Evolutionary conservation across 1,139 yeast genomes (phyloP), one percentile per base, ranked within the genome.

Genomic region (Protomyces macrosporus): DNA sequence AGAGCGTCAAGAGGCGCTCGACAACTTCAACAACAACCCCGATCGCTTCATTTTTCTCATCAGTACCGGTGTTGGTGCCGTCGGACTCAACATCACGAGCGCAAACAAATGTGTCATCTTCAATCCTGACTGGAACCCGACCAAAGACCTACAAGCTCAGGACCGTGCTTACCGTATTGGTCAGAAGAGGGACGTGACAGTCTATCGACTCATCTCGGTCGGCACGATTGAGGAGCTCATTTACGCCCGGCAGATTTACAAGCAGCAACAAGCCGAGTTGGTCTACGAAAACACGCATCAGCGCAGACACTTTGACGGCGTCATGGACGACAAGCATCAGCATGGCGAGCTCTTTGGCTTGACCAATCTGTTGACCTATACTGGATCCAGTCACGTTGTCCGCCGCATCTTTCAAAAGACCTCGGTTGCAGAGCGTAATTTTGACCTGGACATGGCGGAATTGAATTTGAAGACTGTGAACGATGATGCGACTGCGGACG

Each of bases 41-140:
- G 85, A 85, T 36, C 91, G 91, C 72, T 93, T 91, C 70, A 78
- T 93, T 9, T 93, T 93, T 71, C 77, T 93, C 69, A 79, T 93
- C 68, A 93, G 98, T 0, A 93, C 98, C 0, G 84, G 98, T 75
- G 98, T 98, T n/a, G 98, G 98, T 76, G 98, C 98, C 10, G 79
- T 93, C 65, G 98, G 98, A 72, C 93, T 93, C 71, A 93, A 93
- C 72, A 81, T 93, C 71, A 91, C 97, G 0, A 83, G 90, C 40
- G 98, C 98, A 1, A 97, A 93, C 75, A 84, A 87, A 65, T 98
- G 93, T 64, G 83, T 93, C 10, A 76, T 93, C 42, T 93, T 85
- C 72, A 98, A 93, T 74, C 89, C 97, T 0, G 98, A 93, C 75
- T 93, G 98, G 98, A 93, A 93, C 72, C 98, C 98, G 1, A 98